Conservation (phyloP, 202 grass and related monocot species). For the Cymbopogon flexuosus region DNA sequence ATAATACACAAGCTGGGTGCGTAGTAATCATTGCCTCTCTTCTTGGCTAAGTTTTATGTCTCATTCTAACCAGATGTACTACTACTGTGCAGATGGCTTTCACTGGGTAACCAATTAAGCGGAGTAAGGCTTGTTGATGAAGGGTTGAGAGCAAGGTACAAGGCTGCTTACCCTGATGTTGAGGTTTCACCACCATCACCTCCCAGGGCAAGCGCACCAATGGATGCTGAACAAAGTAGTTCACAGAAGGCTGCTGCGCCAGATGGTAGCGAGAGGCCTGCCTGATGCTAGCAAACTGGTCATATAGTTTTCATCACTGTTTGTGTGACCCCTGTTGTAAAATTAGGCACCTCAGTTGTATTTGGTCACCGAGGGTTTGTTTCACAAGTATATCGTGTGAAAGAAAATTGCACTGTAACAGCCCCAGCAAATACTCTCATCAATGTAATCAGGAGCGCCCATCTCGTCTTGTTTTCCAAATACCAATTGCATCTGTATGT, state of each 20-base stretch:
- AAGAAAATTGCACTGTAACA: neutral
- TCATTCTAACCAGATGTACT: neutral
- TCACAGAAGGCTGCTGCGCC: conserved; percentile 37
- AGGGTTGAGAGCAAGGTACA: conserved; percentile 94
- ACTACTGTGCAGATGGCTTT: conserved; percentile 66
- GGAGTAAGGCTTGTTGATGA: conserved; percentile 94
- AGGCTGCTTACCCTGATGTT: conserved; percentile 87
- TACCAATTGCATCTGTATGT: neutral
- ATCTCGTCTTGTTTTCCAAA: neutral
- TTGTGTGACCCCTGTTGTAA: neutral
- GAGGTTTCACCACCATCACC: conserved; percentile 84
- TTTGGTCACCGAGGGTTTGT: neutral
- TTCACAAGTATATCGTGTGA: neutral
- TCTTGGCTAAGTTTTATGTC: conserved; percentile 6
- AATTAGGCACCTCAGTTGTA: conserved; percentile 19
- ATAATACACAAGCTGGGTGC: conserved; percentile 95
- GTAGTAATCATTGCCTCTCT: neutral
- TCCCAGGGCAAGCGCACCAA: conserved; percentile 54
- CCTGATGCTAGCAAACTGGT: conserved; percentile 31
- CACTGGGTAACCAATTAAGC: conserved; percentile 85
- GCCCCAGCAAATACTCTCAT: neutral
- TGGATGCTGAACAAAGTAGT: conserved; percentile 39
- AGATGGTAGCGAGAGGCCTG: conserved; percentile 41
- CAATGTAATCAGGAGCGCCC: neutral
- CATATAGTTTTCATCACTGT: neutral